Base-by-base conservation (phyloP, 768 basidiomycete species). In the Auriscalpium orientale region DNA sequence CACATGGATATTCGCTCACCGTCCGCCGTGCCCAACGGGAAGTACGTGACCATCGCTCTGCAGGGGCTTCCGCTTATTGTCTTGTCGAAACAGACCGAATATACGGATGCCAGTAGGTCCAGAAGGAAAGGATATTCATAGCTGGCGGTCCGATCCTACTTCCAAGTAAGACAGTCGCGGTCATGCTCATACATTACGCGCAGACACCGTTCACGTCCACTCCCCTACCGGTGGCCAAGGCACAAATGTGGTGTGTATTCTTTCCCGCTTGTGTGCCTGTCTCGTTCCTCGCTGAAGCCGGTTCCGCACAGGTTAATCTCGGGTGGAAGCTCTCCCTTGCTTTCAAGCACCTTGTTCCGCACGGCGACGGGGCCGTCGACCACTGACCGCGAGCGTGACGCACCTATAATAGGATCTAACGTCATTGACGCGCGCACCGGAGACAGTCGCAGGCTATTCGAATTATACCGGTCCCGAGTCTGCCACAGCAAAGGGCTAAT, bases 331-430 rank as follows among this genome's bases (percentile, higher is more conserved):
- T 62, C 10, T 44, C 62, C 34, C 54, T 64, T 44, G 55, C 51
- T 20, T 47, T 49, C 34, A 60, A 57, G 47, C 47, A 47, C 12
- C 46, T 46, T 21, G 58, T 54, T 0, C 33, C 40, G 40, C 40
- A 50, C 40, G 22, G 18, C 18, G 18, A 3, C 8, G 55, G 38
- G 8, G 36, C 11, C 34, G 7, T 9, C 8, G 38, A 33, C 22
- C 16, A 33, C 61, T 2, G 61, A 63, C 37, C 51, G 61, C 6
- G 62, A 57, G 20, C 62, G 54, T 15, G 62, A 63, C 15, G 62
- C 62, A 18, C 51, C n/a, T n/a, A n/a, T n/a, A n/a, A n/a, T n/a
- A n/a, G n/a, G n/a, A n/a, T n/a, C 56, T 10, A 45, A 20, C 8
- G 43, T 57, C 38, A 21, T 51, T 13, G 56, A 56, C 21, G 4